phyloP scores from a whole-genome alignment of 352 stramenopile genomes.

The Phytopythium montanum region DNA sequence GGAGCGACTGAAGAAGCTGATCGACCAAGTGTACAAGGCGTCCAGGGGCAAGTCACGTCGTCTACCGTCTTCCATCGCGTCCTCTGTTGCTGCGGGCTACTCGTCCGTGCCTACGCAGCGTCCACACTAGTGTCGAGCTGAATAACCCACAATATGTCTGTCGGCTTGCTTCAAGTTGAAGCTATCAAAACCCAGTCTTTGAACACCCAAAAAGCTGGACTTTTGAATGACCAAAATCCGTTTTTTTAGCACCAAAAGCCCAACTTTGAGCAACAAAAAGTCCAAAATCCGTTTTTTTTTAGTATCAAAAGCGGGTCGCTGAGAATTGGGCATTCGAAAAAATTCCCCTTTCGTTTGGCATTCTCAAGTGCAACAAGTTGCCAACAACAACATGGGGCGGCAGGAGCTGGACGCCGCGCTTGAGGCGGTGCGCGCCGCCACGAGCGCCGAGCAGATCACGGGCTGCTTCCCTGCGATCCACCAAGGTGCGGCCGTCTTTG shows the following conservation, averaged over 20 bases:
- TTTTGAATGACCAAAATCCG: too few species aligned
- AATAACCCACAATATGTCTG: too few species aligned
- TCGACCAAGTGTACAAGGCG: constrained; percentile 64
- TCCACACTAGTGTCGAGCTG: background rate
- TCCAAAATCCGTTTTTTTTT: too few species aligned
- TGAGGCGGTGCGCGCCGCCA: background rate
- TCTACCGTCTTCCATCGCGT: background rate
- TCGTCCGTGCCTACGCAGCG: background rate
- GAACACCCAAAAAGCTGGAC: too few species aligned
- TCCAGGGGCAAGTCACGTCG: constrained; percentile 12
- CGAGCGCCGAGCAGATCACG: constrained; percentile 1
- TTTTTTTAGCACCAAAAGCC: too few species aligned
- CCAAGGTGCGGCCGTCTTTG: background rate
- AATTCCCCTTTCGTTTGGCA: too few species aligned
- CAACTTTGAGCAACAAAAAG: too few species aligned
- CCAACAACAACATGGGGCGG: constrained; percentile 4
- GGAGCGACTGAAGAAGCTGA: constrained; percentile 63
- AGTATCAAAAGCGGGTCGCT: too few species aligned
- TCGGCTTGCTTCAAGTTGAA: too few species aligned
- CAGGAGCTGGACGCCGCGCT: constrained; percentile 2
- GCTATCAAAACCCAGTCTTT: too few species aligned
- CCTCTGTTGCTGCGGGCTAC: background rate
- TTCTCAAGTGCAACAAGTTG: too few species aligned
- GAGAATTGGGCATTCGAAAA: too few species aligned
- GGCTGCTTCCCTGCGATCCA: constrained; percentile 12